These are phyloP conservation scores for Fusarium sp. DNA, from an alignment of 2,329 filamentous ascomycete species.

Conservation along the genomic window DNA sequence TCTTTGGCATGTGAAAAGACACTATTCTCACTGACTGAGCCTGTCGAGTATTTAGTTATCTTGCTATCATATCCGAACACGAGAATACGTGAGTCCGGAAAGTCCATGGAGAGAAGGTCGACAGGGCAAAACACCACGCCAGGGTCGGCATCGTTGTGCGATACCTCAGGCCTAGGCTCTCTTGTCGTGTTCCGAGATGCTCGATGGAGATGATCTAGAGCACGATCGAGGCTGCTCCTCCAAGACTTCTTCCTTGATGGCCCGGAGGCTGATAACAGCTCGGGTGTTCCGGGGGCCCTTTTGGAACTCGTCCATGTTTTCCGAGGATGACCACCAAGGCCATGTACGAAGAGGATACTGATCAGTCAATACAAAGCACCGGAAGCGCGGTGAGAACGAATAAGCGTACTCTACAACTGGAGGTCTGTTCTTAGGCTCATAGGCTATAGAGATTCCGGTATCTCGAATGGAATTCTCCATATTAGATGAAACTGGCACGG, in stretches of 20 bases:
- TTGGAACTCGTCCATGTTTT: not conserved
- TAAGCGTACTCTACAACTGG: not conserved
- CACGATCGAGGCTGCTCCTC: accelerated
- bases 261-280: not conserved
- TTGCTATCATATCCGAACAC: not conserved
- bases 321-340: not conserved
- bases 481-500: too few relatives aligned
- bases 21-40: not conserved
- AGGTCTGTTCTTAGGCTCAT: not conserved
- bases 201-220: accelerated
- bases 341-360: not conserved
- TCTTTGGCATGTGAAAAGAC: not conserved
- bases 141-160: accelerated
- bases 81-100: accelerated
- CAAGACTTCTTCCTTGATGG: too few relatives aligned
- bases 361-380: not conserved
- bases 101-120: not conserved
- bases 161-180: accelerated
- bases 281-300: accelerated
- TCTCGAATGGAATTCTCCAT: too few relatives aligned
- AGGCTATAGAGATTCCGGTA: not conserved
- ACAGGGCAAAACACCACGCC: not conserved
- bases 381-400: accelerated
- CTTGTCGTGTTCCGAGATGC: accelerated
- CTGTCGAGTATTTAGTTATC: not conserved